These are phyloP conservation scores for Epichloe coenophiala DNA, from an alignment of 2,329 filamentous ascomycete genomes.

Conservation along the genomic window DNA sequence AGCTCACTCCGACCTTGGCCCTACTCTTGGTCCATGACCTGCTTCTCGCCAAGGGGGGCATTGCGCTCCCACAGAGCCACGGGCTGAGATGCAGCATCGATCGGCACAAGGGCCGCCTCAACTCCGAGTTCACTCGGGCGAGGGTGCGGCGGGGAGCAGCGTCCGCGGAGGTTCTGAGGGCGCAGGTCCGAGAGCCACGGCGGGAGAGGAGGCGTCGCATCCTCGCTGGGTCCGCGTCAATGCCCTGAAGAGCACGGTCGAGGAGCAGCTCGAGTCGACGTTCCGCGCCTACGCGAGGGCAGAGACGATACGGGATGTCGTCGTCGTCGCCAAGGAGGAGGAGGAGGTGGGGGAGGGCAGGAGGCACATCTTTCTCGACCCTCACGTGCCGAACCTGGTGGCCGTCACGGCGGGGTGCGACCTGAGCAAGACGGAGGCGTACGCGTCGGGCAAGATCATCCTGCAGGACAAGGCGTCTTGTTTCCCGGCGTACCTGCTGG, in stretches of 20 bases:
- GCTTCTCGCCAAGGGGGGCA: slow-evolving; percentile 65
- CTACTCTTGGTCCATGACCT: slow-evolving; percentile 79
- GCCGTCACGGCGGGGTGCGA: slow-evolving; percentile 59
- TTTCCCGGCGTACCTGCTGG: slow-evolving; percentile 80
- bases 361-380: slow-evolving; percentile 57
- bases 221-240: slow-evolving; percentile 93
- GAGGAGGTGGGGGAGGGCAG: slow-evolving; percentile 1
- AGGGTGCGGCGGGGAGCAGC: slow-evolving; percentile 59
- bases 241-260: slow-evolving; percentile 55
- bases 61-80: slow-evolving; percentile 69
- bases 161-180: slow-evolving; percentile 52
- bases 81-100: slow-evolving; percentile 63
- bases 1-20: slow-evolving; percentile 71
- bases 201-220: slow-evolving; percentile 39
- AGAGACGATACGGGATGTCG: slow-evolving; percentile 33
- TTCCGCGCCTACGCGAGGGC: slow-evolving; percentile 53
- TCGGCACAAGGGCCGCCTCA: slow-evolving; percentile 67
- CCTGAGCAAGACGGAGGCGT: slow-evolving; percentile 59
- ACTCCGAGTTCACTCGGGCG: slow-evolving; percentile 69
- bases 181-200: slow-evolving; percentile 37
- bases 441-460: slow-evolving; percentile 65
- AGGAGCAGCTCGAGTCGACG: slow-evolving; percentile 59
- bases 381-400: slow-evolving; percentile 69
- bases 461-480: slow-evolving; percentile 95
- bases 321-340: slow-evolving; percentile 29